Percentiles rank a stretch among this genome's conserved stretches.
phyloP scores from a whole-genome alignment of 108 stramenopile species.

The Epithemia pelagica region DNA sequence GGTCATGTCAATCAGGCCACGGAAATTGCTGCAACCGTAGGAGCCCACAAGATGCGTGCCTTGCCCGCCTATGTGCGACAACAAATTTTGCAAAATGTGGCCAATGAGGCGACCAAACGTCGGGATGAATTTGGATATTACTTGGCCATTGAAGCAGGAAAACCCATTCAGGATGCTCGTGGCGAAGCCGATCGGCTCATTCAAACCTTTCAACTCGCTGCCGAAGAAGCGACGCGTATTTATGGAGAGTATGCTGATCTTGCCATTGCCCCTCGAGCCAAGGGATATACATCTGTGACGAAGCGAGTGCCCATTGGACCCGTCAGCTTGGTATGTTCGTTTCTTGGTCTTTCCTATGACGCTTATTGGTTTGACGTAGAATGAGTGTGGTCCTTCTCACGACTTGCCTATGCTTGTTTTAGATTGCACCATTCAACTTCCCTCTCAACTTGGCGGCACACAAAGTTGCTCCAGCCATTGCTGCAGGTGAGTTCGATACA shows the following conservation, averaged over 20 bases:
- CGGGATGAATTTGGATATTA: slow-evolving; percentile 19
- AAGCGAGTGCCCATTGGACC: slow-evolving; percentile 20
- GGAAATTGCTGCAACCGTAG: slow-evolving; percentile 6
- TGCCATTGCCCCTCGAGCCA: slow-evolving; percentile 9
- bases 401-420: neutral
- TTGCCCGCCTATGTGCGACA: slow-evolving; percentile 20
- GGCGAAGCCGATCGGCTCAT: slow-evolving; percentile 20
- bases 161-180: slow-evolving; percentile 16
- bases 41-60: slow-evolving; percentile 13
- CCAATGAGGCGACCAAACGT: slow-evolving; percentile 10
- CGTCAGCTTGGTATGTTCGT: slow-evolving; percentile 12
- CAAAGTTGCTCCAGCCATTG: slow-evolving; percentile 32
- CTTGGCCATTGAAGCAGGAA: slow-evolving; percentile 17
- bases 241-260: slow-evolving; percentile 14
- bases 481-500: slow-evolving; percentile 12
- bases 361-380: neutral
- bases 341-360: neutral
- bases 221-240: slow-evolving; percentile 25
- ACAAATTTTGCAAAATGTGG: slow-evolving; percentile 19
- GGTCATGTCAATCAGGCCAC: slow-evolving; percentile 17
- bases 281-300: slow-evolving; percentile 11
- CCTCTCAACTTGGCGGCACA: slow-evolving; percentile 22
- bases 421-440: slow-evolving; percentile 11
- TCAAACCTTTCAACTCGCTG: slow-evolving; percentile 20
- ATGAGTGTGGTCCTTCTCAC: too few relatives aligned